phyloP scores from a whole-genome alignment of 805 yeast species.

The Candida ficus region DNA sequence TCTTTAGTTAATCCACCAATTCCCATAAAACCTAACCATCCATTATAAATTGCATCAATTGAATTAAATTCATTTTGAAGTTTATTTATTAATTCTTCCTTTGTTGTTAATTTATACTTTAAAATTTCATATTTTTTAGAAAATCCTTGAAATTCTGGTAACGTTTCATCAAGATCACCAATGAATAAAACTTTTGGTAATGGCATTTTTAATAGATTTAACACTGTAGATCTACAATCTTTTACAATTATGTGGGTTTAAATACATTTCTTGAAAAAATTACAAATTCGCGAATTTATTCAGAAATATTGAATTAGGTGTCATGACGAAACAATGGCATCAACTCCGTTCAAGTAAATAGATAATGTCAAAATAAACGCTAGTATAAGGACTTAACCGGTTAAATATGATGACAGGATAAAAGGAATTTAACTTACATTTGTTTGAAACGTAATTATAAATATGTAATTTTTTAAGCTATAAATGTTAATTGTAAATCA shows the following conservation, averaged over 20 bases:
- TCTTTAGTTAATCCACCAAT: constrained; percentile 46
- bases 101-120: constrained; percentile 30
- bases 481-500: too few relatives aligned
- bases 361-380: too few relatives aligned
- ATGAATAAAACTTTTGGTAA: constrained; percentile 31
- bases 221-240: neutral
- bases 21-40: constrained; percentile 49
- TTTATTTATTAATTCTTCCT: constrained; percentile 35
- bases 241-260: too few relatives aligned
- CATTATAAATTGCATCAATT: constrained; percentile 51
- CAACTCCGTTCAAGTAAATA: too few relatives aligned
- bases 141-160: constrained; percentile 34
- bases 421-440: too few relatives aligned
- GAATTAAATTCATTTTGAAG: constrained; percentile 31
- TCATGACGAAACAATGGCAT: too few relatives aligned
- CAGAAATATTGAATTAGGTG: too few relatives aligned
- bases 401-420: too few relatives aligned
- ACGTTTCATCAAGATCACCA: constrained; percentile 35
- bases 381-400: too few relatives aligned
- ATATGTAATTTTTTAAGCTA: neutral
- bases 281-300: neutral
- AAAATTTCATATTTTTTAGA: constrained; percentile 30
- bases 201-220: neutral
- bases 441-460: too few relatives aligned
- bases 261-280: too few relatives aligned